Conservation (phyloP, 2,329 filamentous ascomycete species). For the Exserohilum turcica region DNA sequence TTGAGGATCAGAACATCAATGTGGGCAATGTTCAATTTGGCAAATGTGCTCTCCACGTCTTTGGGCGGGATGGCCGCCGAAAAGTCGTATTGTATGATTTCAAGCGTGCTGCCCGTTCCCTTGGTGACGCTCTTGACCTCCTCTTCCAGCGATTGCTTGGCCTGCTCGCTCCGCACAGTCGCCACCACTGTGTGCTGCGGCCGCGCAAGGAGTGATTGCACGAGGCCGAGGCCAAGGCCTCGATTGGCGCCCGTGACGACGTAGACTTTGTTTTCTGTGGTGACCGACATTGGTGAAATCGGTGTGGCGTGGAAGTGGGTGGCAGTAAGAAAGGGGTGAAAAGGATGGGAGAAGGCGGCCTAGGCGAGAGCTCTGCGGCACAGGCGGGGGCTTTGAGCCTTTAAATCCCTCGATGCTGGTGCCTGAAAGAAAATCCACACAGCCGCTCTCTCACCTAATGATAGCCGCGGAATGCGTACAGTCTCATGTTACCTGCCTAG, state of each 20-base stretch:
- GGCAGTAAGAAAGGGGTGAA: background rate
- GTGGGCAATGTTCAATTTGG: background rate
- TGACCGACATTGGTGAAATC: background rate
- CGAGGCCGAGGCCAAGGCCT: conserved; percentile 8
- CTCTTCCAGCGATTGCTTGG: conserved; percentile 1
- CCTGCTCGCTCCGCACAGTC: background rate
- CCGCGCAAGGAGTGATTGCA: conserved; percentile 2
- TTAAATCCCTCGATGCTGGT: background rate
- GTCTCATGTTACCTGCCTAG: background rate
- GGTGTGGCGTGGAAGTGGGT: background rate
- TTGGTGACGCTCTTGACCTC: background rate
- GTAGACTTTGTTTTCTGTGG: background rate
- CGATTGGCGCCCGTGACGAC: conserved; percentile 9
- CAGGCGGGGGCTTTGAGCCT: background rate
- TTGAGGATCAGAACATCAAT: conserved; percentile 4
- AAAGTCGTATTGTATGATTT: conserved; percentile 8
- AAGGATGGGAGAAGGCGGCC: background rate
- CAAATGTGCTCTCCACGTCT: background rate
- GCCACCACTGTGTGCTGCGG: conserved; percentile 3
- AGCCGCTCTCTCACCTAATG: background rate
- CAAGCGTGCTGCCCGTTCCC: conserved; percentile 5
- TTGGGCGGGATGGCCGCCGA: background rate
- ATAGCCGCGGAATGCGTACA: background rate
- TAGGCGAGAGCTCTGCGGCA: background rate
- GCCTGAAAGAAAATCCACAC: background rate